These are phyloP conservation scores for Tolypocladium ovalisporum DNA, from an alignment of 2,329 filamentous ascomycete genomes.

Conservation along the genomic window DNA sequence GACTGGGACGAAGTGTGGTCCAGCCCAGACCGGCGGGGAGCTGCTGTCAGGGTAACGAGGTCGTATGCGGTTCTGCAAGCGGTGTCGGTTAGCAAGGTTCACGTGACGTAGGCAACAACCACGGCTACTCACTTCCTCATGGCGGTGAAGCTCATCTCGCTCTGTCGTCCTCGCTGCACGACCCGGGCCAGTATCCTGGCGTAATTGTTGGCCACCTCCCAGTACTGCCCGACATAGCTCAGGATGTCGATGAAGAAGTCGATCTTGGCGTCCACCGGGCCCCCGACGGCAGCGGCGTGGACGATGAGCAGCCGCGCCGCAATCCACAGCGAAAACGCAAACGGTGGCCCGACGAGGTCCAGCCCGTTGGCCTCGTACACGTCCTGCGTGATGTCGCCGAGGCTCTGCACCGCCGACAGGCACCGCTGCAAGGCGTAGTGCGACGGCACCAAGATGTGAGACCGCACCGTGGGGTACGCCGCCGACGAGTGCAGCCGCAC, in stretches of 20 bases:
- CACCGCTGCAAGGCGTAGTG: constrained; percentile 34
- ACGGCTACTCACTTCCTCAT: constrained; percentile 27
- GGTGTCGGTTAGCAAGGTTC: background rate
- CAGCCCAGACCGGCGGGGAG: constrained; percentile 22
- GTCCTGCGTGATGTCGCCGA: constrained; percentile 30
- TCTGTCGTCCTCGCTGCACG: constrained; percentile 23
- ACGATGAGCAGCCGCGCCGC: constrained; percentile 28
- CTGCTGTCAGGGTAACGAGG: constrained; percentile 23
- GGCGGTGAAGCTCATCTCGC: constrained; percentile 23
- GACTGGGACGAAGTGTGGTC: constrained; percentile 27
- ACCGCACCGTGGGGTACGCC: constrained; percentile 28
- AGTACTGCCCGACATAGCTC: constrained; percentile 28
- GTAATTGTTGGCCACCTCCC: constrained; percentile 32
- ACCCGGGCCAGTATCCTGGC: constrained; percentile 28
- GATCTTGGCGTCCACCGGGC: constrained; percentile 25
- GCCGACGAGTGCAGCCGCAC: constrained; percentile 32
- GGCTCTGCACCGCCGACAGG: constrained; percentile 30
- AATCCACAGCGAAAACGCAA: constrained; percentile 33
- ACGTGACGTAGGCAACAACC: background rate
- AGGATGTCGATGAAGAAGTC: constrained; percentile 33
- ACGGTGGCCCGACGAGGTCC: constrained; percentile 30
- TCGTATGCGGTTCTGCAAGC: constrained; percentile 25
- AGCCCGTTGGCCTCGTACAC: constrained; percentile 31
- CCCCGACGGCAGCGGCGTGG: constrained; percentile 26
- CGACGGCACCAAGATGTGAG: constrained; percentile 30